These are phyloP conservation scores for Chenopodium suecicum DNA, from an alignment of 148 eudicot species.

Conservation along the genomic window DNA sequence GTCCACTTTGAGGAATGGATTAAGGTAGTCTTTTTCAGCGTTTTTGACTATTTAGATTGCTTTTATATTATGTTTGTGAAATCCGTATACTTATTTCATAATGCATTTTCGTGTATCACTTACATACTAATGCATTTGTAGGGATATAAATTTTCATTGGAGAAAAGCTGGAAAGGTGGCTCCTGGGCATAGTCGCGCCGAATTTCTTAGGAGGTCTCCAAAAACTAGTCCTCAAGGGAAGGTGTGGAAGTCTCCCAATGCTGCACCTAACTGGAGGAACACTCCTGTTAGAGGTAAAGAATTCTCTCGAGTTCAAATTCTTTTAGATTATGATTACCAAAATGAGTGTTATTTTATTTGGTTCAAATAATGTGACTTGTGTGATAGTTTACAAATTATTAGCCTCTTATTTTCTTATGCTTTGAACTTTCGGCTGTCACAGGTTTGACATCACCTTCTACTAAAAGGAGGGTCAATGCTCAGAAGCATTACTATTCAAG, in stretches of 20 bases:
- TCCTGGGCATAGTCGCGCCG: conserved; percentile 25
- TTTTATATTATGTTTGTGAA: neutral
- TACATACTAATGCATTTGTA: conserved; percentile 6
- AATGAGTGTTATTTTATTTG: neutral
- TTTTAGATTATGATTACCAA: neutral
- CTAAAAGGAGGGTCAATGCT: conserved; percentile 15
- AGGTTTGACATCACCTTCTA: conserved; percentile 44
- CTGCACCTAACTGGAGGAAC: conserved; percentile 25
- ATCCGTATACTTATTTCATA: neutral
- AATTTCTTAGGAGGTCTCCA: conserved; percentile 33
- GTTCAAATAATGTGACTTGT: neutral
- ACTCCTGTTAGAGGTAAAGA: conserved; percentile 31
- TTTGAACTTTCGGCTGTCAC: conserved; percentile 11
- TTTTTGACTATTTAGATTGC: neutral
- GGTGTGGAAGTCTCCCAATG: conserved; percentile 21
- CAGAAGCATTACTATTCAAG: conserved; percentile 58
- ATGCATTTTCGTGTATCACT: neutral
- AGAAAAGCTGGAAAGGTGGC: conserved; percentile 17
- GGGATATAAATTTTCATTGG: conserved; percentile 15
- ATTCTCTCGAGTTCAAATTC: neutral
- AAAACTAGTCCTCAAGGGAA: conserved; percentile 24
- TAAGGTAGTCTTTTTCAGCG: neutral
- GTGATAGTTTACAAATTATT: neutral
- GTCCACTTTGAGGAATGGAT: neutral
- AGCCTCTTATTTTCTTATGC: neutral